Evolutionary conservation across 2,329 filamentous ascomycete genomes (phyloP), one percentile per base, ranked within the genome.

Genomic region (Cryphonectria naterciae): DNA sequence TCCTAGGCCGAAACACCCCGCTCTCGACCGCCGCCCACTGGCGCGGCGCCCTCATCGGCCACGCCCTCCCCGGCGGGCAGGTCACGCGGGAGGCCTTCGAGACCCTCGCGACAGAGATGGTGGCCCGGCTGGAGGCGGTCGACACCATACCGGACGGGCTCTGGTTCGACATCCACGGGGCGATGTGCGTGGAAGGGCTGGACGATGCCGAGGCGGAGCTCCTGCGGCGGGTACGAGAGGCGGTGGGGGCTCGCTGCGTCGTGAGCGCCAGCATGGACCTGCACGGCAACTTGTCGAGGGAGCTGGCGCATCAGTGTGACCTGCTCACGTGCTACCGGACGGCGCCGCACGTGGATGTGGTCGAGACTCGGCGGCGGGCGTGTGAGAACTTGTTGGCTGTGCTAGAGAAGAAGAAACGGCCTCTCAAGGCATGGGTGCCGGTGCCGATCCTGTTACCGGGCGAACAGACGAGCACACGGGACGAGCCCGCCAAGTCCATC

Each of bases 161-260:
- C 10, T 88, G 85, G 85, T 85, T 86, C 69, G 85, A 87, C 72
- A 87, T 88, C 41, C 86, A 88, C 73, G 86, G 86, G 19, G 86
- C 86, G 4, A 87, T 88, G 85, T 85, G 82, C 61, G 85, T 87
- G 0, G 83, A 86, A 49, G 84, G 78, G 0, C 68, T 87, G 6
- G 81, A 84, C 52, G 86, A 88, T 73, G 77, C 76, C 1, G 86
- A 88, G 70, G 81, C 79, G 1, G 83, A 86, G 68, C 81, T 87
- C 39, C 77, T 87, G 28, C 75, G 76, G 17, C 83, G 84, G 0
- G 81, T 86, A 17, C 80, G 85, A 2, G 70, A 65, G 0, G 81
- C 86, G 3, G 80, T 86, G 28, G 85, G 86, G 0, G 76, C 81
- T 0, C 75, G 81, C 28, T 83, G 84, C 10, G 70, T 87, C 17